Evolutionary conservation across 495 filamentous ascomycete species (phyloP).

Genomic region (Penicillium bialowiezense): DNA sequence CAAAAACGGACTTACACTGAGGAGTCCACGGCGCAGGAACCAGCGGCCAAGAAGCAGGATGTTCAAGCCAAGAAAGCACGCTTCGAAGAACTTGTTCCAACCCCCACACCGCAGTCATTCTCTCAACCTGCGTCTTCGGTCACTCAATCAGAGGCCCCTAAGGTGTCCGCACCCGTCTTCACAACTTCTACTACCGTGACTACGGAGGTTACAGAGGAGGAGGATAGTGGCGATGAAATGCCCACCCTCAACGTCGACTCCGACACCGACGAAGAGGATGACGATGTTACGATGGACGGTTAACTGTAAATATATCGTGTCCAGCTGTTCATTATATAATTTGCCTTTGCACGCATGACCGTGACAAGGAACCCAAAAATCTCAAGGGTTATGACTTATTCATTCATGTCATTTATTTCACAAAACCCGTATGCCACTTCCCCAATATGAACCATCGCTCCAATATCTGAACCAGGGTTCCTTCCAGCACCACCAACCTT

Average conservation of each 20-base stretch:
- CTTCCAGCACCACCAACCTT: slow-evolving; percentile 59
- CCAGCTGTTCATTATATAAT: not conserved
- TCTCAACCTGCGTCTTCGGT: too few relatives aligned
- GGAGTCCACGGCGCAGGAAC: slow-evolving; percentile 14
- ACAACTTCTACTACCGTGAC: slow-evolving; percentile 3
- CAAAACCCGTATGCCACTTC: slow-evolving; percentile 50
- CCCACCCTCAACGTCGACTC: slow-evolving; percentile 47
- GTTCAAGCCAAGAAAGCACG: slow-evolving; percentile 34
- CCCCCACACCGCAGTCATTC: slow-evolving; percentile 8
- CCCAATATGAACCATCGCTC: slow-evolving; percentile 60
- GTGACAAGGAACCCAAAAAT: not conserved
- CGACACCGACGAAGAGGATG: slow-evolving; percentile 45
- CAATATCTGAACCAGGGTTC: slow-evolving; percentile 48
- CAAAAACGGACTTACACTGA: slow-evolving; percentile 38
- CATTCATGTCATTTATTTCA: too few relatives aligned
- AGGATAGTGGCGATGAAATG: slow-evolving; percentile 50
- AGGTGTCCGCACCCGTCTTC: slow-evolving; percentile 9
- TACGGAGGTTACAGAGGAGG: slow-evolving; percentile 14
- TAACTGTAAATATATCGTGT: slow-evolving; percentile 9
- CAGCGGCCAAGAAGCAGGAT: slow-evolving; percentile 9
- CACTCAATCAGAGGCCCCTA: slow-evolving; percentile 7
- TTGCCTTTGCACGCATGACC: not conserved
- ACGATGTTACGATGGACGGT: slow-evolving; percentile 34
- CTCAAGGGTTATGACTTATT: too few relatives aligned
- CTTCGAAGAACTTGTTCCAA: slow-evolving; percentile 20